These are phyloP conservation scores for Xerophyta viscosa DNA, from an alignment of 106 monocot genomes.

Conservation along the genomic window DNA sequence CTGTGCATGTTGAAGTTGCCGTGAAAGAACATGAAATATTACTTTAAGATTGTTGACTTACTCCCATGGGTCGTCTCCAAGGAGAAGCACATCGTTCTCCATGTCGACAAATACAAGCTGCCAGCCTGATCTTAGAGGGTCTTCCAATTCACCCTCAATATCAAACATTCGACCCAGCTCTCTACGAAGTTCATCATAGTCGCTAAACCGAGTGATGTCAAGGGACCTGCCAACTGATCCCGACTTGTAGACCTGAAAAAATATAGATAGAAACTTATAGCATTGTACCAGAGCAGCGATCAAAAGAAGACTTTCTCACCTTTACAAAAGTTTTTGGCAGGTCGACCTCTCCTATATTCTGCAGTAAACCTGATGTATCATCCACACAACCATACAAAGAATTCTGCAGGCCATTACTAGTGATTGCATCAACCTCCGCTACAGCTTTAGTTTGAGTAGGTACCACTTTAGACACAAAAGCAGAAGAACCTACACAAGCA, in stretches of 20 bases:
- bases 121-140: constrained; percentile 99
- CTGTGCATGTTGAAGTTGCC: not conserved
- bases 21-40: not conserved
- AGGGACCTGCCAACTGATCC: constrained; percentile 92
- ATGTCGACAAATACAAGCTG: constrained; percentile 99
- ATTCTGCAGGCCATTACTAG: constrained; percentile 56
- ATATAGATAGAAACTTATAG: not conserved
- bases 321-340: constrained; percentile 72
- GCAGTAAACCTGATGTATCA: constrained; percentile 67
- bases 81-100: constrained; percentile 99
- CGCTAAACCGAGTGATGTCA: constrained; percentile 90
- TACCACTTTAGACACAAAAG: constrained; percentile 46
- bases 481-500: constrained; percentile 64
- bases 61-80: constrained; percentile 99
- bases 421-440: constrained; percentile 25
- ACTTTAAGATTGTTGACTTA: constrained; percentile 29
- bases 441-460: constrained; percentile 33
- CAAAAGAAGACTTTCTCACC: constrained; percentile 30
- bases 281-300: not conserved
- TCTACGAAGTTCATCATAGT: constrained; percentile 81
- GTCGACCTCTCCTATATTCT: constrained; percentile 54
- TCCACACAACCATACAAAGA: constrained; percentile 65
- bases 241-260: constrained; percentile 77
- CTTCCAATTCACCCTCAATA: constrained; percentile 97
- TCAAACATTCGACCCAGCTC: constrained; percentile 97